A percentile compares a stretch with the other conserved stretches of the same genome.
Conservation (phyloP, 1,284 basidiomycete genomes). For the Omphalotus olearius region DNA sequence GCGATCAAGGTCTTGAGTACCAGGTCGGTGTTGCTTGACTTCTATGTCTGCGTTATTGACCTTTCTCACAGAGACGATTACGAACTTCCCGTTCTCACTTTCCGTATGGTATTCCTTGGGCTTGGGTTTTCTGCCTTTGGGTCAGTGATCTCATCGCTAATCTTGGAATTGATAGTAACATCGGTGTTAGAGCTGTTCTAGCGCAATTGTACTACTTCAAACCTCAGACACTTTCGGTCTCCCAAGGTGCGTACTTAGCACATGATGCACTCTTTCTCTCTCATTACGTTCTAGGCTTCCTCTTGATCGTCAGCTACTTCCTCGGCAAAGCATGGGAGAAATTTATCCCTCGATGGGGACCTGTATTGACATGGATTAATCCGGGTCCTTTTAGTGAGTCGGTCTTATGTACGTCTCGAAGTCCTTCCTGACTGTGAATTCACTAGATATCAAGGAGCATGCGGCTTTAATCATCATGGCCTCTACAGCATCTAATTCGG, state of each 20-base stretch:
- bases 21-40: constrained; percentile 11
- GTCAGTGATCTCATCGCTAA: constrained; percentile 8
- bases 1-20: constrained; percentile 18
- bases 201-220: constrained; percentile 19
- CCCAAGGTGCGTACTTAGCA: constrained; percentile 8
- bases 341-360: constrained; percentile 13
- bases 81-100: constrained; percentile 16
- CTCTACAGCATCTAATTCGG: constrained; percentile 28
- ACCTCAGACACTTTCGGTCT: constrained; percentile 17
- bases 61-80: constrained; percentile 13
- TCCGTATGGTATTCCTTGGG: constrained; percentile 17
- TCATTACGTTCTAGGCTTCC: constrained; percentile 6
- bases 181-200: constrained; percentile 13
- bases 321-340: constrained; percentile 14
- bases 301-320: constrained; percentile 17
- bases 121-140: constrained; percentile 15
- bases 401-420: too few relatives aligned
- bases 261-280: too few relatives aligned
- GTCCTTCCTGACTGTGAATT: too few relatives aligned
- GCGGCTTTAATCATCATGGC: constrained; percentile 28
- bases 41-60: background rate
- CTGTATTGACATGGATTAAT: constrained; percentile 14
- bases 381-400: constrained; percentile 10
- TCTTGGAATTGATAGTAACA: background rate
- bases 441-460: too few relatives aligned